Base-by-base conservation (phyloP, 2,329 filamentous ascomycete species). In the Colletotrichum chrysophilum region DNA sequence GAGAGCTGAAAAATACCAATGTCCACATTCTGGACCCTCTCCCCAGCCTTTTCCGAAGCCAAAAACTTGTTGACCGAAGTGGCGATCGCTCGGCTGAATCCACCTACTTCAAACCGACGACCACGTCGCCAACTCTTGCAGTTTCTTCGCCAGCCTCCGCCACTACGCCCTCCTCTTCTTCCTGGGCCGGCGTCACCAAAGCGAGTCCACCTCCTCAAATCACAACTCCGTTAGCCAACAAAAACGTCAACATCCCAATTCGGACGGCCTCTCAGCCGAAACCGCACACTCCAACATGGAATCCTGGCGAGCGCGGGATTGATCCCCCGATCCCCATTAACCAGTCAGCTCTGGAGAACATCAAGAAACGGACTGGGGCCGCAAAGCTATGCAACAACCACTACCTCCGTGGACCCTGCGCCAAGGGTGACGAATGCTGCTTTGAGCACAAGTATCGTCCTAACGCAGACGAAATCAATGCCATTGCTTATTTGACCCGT, bases 341-440 rank as follows among this genome's bases (percentile, higher is more conserved):
- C 71, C 79, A 82, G 58, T 76, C 80, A 2, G 86, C 86, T 9
- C 81, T 92, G 75, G 90, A 92, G 16, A 85, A 82, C 26, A 87
- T 93, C 78, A 92, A 91, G 84, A 90, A 87, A 79, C 86, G 90
- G 74, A 89, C 88, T 71, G 88, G 88, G 36, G 84, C 83, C 78
- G 87, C 89, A 76, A 92, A 92, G 81, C 83, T 92, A 9, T 93
- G 91, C 85, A 93, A 93, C 80, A 91, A 91, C 65, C 89, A 91
- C 79, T 92, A 91, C 79, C 86, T 93, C 34, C 86, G 90, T 21
- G 90, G 90, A 0, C 88, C 88, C 1, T 93, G 91, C 78, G 80
- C 85, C 64, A 92, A 91, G 78, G 86, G 86, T 12, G 84, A 87
- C n/a, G 83, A 85, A 7, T 93, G 91, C 82, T 85, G 83, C 66